phyloP scores from a whole-genome alignment of 1,284 basidiomycete species.

The Ceratobasidium sp. region DNA sequence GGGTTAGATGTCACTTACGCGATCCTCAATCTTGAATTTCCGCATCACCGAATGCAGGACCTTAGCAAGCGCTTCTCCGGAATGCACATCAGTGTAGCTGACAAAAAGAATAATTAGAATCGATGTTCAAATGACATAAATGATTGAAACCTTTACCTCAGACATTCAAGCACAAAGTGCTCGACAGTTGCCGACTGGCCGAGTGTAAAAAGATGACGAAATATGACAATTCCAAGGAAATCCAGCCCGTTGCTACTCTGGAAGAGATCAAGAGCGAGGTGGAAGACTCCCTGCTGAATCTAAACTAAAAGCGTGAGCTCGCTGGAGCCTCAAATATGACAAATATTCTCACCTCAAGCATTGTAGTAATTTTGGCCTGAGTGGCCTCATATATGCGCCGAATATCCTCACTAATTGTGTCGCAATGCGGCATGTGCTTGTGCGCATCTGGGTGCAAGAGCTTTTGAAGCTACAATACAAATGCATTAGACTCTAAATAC shows the following conservation, averaged over 20 bases:
- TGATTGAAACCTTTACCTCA: too few relatives aligned
- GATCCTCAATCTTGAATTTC: background rate
- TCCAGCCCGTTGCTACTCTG: background rate
- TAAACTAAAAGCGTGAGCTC: background rate
- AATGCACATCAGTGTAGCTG: background rate
- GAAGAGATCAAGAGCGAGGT: constrained; percentile 2
- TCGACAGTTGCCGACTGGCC: background rate
- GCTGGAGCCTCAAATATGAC: background rate
- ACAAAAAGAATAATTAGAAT: too few relatives aligned
- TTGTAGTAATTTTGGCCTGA: background rate
- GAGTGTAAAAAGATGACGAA: background rate
- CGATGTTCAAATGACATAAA: too few relatives aligned
- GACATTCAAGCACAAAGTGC: background rate
- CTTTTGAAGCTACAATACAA: background rate
- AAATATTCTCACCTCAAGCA: background rate
- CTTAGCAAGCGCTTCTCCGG: background rate
- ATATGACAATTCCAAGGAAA: background rate
- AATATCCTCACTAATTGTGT: background rate
- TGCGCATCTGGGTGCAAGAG: background rate
- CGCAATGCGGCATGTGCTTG: background rate
- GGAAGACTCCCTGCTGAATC: background rate
- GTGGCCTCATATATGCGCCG: background rate
- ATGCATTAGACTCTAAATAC: background rate
- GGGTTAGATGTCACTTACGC: background rate
- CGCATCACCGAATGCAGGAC: background rate